Base-by-base conservation (phyloP, 371 early-diverging fungal species). In the Mortierella sp. region DNA sequence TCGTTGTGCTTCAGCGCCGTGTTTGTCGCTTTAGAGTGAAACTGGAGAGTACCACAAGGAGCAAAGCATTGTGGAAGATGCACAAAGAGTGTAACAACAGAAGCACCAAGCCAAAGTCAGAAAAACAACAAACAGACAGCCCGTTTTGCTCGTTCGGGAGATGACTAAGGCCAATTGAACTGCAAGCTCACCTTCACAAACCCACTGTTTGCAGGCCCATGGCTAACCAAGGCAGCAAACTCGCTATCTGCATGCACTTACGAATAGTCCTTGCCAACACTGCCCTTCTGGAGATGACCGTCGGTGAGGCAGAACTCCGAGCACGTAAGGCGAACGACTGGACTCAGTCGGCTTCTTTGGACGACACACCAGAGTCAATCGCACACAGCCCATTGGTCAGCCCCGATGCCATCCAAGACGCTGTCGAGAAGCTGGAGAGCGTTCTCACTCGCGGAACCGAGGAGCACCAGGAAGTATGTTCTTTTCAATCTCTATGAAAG, bases 381-480 rank as follows among this genome's bases (percentile, higher is more conserved):
- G 79, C 79, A 11, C 24, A 24, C 24, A 73, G 76, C 43, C 79
- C 83, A 50, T 43, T 64, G 48, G 61, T 79, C 73, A 71, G 53
- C 28, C 74, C 75, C 31, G 79, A 76, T 19, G 31, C 72, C 16
- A 79, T 79, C 53, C 83, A 73, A 54, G 76, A 76, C 6, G 83
- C 83, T 21, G 69, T 82, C 21, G 79, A 82, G 28, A 79, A 79
- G 69, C 67, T 82, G 21, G 83, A 82, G 67, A 46, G 73, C 8
- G 83, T 82, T 28, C 73, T 82, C 50, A 16, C 79, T 46, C 57
- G 67, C 4, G 83, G 83, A 31, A 64, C 79, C 43, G 83, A 82
- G 43, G 83, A 82, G 51, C 83, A 79, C 19, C 83, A 82, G 69
- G 83, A 82, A 79, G 83, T 82, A 79, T 5, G 54, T 57, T 11